Percentiles rank a stretch among this genome's conserved stretches.
Evolutionary conservation across 2,329 filamentous ascomycete species (phyloP).

Genomic region (Sporothrix schenckii): DNA sequence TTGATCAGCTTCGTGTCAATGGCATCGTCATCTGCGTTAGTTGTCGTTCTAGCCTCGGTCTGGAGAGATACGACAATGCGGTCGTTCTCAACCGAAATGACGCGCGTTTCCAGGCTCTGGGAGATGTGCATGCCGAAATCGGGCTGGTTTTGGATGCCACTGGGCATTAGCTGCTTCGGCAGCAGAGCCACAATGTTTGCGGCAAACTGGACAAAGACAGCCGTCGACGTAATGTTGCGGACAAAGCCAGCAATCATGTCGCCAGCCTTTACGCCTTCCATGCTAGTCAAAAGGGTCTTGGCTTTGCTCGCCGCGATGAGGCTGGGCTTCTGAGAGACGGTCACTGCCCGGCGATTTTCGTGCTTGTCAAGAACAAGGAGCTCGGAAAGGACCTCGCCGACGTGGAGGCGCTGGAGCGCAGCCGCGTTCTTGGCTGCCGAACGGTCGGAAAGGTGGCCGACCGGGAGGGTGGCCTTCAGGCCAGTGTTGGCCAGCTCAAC

Average conservation of each 20-base stretch:
- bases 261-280: conserved; percentile 72
- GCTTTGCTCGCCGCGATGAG: conserved; percentile 75
- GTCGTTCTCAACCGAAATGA: conserved; percentile 71
- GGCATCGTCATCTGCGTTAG: not conserved
- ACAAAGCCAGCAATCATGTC: conserved; percentile 76
- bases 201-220: conserved; percentile 86
- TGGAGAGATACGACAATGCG: conserved; percentile 65
- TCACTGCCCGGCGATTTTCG: conserved; percentile 72
- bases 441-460: conserved; percentile 83
- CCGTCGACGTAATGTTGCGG: conserved; percentile 77
- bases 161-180: conserved; percentile 74
- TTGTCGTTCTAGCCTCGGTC: conserved; percentile 49
- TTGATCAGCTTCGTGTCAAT: conserved; percentile 41
- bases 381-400: conserved; percentile 79
- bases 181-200: conserved; percentile 76
- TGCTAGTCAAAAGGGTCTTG: conserved; percentile 68
- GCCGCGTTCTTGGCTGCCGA: conserved; percentile 76
- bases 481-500: conserved; percentile 74
- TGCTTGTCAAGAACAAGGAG: conserved; percentile 88
- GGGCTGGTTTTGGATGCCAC: conserved; percentile 65
- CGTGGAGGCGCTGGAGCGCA: conserved; percentile 76
- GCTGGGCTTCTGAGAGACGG: conserved; percentile 80
- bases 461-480: conserved; percentile 75
- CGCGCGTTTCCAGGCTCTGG: conserved; percentile 73
- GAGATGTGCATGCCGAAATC: conserved; percentile 79